Evolutionary conservation across 805 yeast genomes (phyloP), one percentile per base, ranked within the genome.

Genomic region (Lipomyces sp.): DNA sequence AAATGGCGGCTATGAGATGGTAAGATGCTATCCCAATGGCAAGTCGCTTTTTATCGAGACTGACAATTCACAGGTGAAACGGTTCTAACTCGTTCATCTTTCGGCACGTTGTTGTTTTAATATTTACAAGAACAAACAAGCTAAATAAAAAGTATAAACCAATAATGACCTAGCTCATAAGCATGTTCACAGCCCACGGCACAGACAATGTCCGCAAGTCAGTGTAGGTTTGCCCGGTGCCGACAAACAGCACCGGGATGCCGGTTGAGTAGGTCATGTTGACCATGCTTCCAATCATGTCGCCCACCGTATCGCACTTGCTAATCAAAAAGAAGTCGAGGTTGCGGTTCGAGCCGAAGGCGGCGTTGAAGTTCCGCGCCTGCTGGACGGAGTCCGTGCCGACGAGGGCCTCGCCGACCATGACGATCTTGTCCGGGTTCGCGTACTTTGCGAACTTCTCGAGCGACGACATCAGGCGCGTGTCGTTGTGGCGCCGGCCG

Each of bases 351-450:
- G 83, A 82, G 19, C 98, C 98, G 70, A 93, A 91, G 0, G 97
- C 96, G 61, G 82, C 80, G 65, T 91, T 90, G 73, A 91, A 91
- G 66, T 93, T 90, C 45, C 80, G 80, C 0, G 98, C 98, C 68
- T 91, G 98, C 68, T 85, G 85, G 2, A 93, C 97, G 1, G 97
- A 87, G 66, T 91, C 98, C 0, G 98, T 90, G 16, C 98, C 98
- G 1, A 91, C 98, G 34, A 91, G 73, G 0, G 98, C 98, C 69
- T 91, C 98, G 37, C 97, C 98, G 18, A 91, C 98, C 98, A 93
- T 93, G 64, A 91, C 90, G 62, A 91, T 91, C 67, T 87, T 91
- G 69, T 91, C 93, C 0, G 98, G 98, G 43, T 87, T 78, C 2
- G 98, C 98, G 43, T 95, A 90, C 62, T 86, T 88, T 16, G 97